Percentiles rank a stretch among this genome's conserved stretches.
Evolutionary conservation across 2,329 filamentous ascomycete species (phyloP).

Genomic region (Exophiala spinifera): DNA sequence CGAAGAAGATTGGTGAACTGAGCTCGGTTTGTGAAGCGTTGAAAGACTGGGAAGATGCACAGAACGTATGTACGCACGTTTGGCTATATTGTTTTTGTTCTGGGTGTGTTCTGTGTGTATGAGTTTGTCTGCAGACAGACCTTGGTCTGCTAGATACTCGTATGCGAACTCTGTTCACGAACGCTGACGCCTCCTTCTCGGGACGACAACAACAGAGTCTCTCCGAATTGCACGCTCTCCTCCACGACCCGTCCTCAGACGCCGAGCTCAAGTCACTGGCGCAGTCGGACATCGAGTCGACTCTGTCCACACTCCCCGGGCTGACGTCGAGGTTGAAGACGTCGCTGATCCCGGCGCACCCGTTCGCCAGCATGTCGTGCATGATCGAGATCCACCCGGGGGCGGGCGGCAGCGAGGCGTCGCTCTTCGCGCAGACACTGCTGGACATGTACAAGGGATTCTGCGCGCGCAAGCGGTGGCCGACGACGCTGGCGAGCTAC

Average conservation of each 20-base stretch:
- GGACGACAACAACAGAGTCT: too few relatives aligned
- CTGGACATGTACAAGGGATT: slow-evolving; percentile 86
- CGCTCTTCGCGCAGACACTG: slow-evolving; percentile 82
- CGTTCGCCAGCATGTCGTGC: slow-evolving; percentile 85
- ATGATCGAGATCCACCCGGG: slow-evolving; percentile 89
- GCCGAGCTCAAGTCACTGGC: slow-evolving; percentile 59
- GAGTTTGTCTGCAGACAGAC: too few relatives aligned
- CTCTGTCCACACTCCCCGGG: slow-evolving; percentile 58
- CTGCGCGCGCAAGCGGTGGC: slow-evolving; percentile 67
- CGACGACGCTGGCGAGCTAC: slow-evolving; percentile 70
- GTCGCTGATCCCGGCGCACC: slow-evolving; percentile 79
- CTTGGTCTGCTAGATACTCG: neutral
- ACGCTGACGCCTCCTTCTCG: too few relatives aligned
- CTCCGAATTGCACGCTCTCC: slow-evolving; percentile 70
- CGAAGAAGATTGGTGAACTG: slow-evolving; percentile 57
- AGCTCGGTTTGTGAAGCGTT: slow-evolving; percentile 51
- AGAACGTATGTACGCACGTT: slow-evolving; percentile 45
- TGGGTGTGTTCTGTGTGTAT: too few relatives aligned
- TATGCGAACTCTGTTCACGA: too few relatives aligned
- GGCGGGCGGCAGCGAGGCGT: slow-evolving; percentile 85
- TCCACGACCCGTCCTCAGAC: slow-evolving; percentile 64
- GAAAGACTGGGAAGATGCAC: slow-evolving; percentile 57
- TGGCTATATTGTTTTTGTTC: too few relatives aligned
- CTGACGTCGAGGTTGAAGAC: slow-evolving; percentile 69
- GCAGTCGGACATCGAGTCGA: slow-evolving; percentile 67